phyloP scores from a whole-genome alignment of 176 grass and related monocot genomes.

The Oropetium thomaeum region DNA sequence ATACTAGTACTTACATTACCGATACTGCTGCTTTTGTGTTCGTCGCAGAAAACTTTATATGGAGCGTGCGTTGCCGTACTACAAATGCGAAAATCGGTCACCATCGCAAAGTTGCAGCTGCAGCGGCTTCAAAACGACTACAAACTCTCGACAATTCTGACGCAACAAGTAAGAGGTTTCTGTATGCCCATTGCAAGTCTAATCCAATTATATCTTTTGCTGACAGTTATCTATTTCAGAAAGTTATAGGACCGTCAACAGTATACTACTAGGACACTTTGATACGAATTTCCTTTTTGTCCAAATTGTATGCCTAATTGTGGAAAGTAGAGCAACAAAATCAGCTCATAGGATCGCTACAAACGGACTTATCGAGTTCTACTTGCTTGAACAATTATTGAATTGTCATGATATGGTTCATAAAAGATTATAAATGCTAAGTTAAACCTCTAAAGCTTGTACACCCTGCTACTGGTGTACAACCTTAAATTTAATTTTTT shows the following conservation, averaged over 20 bases:
- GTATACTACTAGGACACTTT: background rate
- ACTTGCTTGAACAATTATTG: background rate
- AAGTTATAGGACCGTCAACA: background rate
- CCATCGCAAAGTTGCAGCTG: slow-evolving; percentile 48
- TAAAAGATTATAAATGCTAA: background rate
- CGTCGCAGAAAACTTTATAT: slow-evolving; percentile 50
- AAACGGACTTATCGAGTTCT: background rate
- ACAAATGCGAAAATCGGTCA: slow-evolving; percentile 42
- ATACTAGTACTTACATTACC: too few relatives aligned
- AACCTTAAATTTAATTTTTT: background rate
- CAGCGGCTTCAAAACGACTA: slow-evolving; percentile 35
- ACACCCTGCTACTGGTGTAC: background rate
- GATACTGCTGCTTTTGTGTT: too few relatives aligned
- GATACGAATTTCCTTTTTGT: background rate
- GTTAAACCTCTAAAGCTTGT: too few relatives aligned
- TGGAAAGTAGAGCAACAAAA: background rate
- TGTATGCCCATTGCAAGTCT: background rate
- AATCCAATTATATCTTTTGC: background rate
- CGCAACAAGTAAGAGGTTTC: slow-evolving; percentile 49
- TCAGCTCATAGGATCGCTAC: background rate
- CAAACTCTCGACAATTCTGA: slow-evolving; percentile 50
- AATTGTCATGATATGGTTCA: slow-evolving; percentile 4
- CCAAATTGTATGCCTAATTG: background rate
- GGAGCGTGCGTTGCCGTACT: slow-evolving; percentile 51
- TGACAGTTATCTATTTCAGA: background rate